These are phyloP conservation scores for Pelagomonas calceolata DNA, from an alignment of 108 stramenopile species.

Conservation along the genomic window DNA sequence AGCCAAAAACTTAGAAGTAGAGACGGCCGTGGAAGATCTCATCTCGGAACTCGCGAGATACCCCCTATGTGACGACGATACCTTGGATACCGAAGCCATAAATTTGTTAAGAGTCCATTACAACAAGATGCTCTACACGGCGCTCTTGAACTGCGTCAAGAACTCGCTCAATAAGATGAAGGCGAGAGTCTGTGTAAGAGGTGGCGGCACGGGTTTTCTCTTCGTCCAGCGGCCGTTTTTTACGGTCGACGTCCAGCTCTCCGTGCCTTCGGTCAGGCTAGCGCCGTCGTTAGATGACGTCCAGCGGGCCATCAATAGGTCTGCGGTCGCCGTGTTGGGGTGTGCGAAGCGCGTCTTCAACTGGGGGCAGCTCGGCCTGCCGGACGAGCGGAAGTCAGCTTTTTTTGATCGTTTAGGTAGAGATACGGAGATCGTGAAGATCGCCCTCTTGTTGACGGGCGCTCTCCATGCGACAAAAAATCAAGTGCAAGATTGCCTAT, in stretches of 20 bases:
- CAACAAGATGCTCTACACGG: conserved; percentile 34
- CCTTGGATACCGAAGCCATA: conserved; percentile 14
- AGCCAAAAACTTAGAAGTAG: conserved; percentile 34
- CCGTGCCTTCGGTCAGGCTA: conserved; percentile 44
- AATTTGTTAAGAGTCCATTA: conserved; percentile 22
- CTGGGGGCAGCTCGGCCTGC: conserved; percentile 35
- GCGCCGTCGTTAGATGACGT: conserved; percentile 48
- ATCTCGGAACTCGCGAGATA: conserved; percentile 18
- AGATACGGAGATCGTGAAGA: conserved; percentile 49
- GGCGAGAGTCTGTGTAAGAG: conserved; percentile 21
- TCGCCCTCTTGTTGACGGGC: conserved; percentile 47
- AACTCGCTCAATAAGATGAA: conserved; percentile 40
- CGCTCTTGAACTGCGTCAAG: conserved; percentile 33
- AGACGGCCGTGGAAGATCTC: conserved; percentile 46
- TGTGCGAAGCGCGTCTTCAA: conserved; percentile 23
- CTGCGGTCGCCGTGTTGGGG: conserved; percentile 38
- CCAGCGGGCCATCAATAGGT: conserved; percentile 40
- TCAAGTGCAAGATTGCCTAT: conserved; percentile 37
- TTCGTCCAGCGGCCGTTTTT: conserved; percentile 37
- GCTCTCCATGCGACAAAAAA: conserved; percentile 40
- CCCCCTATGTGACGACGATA: too few species aligned
- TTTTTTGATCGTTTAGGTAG: conserved; percentile 40
- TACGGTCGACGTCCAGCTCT: conserved; percentile 54
- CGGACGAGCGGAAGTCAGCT: conserved; percentile 13
- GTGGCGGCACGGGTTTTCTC: conserved; percentile 12